phyloP scores from a whole-genome alignment of 768 basidiomycete species.

The Hemileccinum rubropunctum region DNA sequence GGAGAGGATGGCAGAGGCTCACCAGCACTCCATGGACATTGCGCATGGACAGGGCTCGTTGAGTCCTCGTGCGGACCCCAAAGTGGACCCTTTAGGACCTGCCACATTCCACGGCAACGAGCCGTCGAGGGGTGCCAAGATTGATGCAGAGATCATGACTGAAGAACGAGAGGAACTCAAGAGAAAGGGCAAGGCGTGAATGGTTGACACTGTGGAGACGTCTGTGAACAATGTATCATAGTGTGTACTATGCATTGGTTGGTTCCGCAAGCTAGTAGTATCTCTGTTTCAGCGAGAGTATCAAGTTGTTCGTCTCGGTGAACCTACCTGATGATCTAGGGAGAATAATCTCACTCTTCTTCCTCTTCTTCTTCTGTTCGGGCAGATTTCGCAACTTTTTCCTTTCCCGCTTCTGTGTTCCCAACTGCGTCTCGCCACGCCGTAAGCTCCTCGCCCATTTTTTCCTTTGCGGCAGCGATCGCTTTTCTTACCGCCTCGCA shows the following conservation, averaged over 20 bases:
- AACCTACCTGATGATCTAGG: neutral
- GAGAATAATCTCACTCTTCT: constrained; percentile 28
- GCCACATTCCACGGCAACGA: constrained; percentile 54
- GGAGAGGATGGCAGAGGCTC: constrained; percentile 35
- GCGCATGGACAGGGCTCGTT: constrained; percentile 25
- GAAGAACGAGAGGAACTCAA: constrained; percentile 49
- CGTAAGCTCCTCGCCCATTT: constrained; percentile 67
- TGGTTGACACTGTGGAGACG: neutral
- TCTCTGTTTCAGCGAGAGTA: too few species aligned
- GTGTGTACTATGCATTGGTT: neutral
- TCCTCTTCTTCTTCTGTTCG: constrained; percentile 49
- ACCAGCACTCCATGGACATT: constrained; percentile 27
- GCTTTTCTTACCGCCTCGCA: constrained; percentile 50
- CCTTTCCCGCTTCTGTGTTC: constrained; percentile 59
- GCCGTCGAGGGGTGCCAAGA: constrained; percentile 54
- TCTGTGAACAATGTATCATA: neutral
- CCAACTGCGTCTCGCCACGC: constrained; percentile 74
- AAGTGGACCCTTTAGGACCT: constrained; percentile 46
- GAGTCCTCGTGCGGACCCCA: constrained; percentile 31
- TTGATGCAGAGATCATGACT: constrained; percentile 53
- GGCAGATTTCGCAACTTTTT: constrained; percentile 42
- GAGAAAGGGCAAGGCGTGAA: constrained; percentile 40
- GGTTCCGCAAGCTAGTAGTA: too few species aligned
- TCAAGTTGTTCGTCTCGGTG: too few species aligned
- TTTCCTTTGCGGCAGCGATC: constrained; percentile 49